Evolutionary conservation across 1,284 basidiomycete genomes (phyloP), one percentile per base, ranked within the genome.

Genomic region (Sparassis latifolia): DNA sequence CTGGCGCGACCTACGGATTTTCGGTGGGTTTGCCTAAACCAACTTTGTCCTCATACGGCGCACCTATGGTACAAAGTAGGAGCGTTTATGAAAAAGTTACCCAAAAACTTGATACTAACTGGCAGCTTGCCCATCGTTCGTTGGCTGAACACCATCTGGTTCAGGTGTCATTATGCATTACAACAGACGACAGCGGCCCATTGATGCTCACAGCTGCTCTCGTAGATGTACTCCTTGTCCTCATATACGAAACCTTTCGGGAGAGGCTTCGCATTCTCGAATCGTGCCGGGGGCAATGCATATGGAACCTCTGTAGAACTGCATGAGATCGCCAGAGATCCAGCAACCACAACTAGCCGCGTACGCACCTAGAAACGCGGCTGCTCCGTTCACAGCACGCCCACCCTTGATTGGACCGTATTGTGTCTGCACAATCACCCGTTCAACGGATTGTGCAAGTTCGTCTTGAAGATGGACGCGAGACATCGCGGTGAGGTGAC

Each of bases 1-100:
- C 43, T 35, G 10, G 9, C 35, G n/a, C 20, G 33, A 43, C 73
- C 55, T 60, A 89, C 78, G 83, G 80, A 61, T 86, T 80, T 61
- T 90, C 87, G 1, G 81, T 80, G 2, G 87, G 82, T 53, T 76
- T 52, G 30, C 86, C 85, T 1, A 78, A 66, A 3, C 86, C 85
- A 5, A 84, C 76, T 65, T 79, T 83, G 54, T 84, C 76, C 49
- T 75, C 64, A 32, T 72, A 75, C 0, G 71, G 70, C 1, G 60
- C 66, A n/a, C 65, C 78, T 80, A 58, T 31, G 20, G n/a, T 38
- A 38, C 7, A 38, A 38, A 38, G 35, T 7, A 38, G 35, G 35
- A 38, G 7, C n/a, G 35, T 38, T 7, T n/a, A n/a, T 7, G 35
- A 38, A 38, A 38, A 38, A n/a, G n/a, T 38, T 7, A n/a, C 7